These are phyloP conservation scores for Naganishia cerealis DNA, from an alignment of 1,284 basidiomycete genomes.

Conservation along the genomic window DNA sequence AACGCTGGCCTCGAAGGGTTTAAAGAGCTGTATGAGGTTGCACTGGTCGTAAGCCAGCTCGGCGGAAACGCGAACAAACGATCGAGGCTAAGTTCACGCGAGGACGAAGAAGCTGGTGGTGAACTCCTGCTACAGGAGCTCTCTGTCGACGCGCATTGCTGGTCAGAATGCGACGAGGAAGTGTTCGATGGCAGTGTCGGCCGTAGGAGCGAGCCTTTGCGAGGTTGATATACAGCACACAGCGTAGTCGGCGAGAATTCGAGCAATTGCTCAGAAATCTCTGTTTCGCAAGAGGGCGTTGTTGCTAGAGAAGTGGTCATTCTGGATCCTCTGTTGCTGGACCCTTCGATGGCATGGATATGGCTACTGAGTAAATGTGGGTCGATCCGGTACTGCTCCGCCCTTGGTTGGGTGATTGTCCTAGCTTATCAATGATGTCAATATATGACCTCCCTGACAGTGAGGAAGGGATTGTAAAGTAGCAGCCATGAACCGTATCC, in stretches of 20 bases:
- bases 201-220: constrained; percentile 7
- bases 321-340: not conserved
- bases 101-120: not conserved
- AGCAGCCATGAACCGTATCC: too few species aligned
- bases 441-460: too few species aligned
- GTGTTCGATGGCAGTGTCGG: not conserved
- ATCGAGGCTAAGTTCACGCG: constrained; percentile 8
- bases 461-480: too few species aligned
- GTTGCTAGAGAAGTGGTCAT: not conserved
- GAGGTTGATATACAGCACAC: not conserved
- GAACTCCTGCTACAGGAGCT: not conserved
- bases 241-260: not conserved
- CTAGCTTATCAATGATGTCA: too few species aligned
- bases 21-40: not conserved
- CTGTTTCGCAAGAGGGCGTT: not conserved
- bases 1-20: not conserved
- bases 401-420: too few species aligned
- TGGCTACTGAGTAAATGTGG: not conserved
- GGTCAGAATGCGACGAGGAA: not conserved
- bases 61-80: constrained; percentile 6
- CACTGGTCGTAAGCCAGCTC: not conserved
- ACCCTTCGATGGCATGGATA: not conserved
- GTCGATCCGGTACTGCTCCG: not conserved
- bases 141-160: not conserved
- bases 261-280: not conserved